Percentiles rank a stretch among this genome's conserved stretches.
phyloP scores from a whole-genome alignment of 2,329 filamentous ascomycete species.

The Cryphonectria japonica region DNA sequence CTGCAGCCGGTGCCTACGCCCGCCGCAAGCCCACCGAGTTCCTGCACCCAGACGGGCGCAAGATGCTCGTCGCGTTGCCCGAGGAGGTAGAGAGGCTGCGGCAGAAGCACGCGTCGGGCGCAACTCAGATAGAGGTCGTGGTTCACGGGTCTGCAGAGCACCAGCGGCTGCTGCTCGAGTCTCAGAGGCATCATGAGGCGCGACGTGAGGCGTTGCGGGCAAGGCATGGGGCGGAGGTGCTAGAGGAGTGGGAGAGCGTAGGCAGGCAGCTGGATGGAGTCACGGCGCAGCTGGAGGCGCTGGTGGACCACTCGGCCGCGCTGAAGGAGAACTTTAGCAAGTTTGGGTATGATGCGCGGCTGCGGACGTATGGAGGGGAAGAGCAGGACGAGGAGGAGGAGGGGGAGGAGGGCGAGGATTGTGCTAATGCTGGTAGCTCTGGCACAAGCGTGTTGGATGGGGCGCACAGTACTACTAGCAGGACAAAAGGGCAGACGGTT shows the following conservation, averaged over 20 bases:
- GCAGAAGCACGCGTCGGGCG: constrained; percentile 44
- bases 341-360: constrained; percentile 64
- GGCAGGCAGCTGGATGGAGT: constrained; percentile 56
- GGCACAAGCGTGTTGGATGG: constrained; percentile 22
- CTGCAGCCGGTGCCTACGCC: neutral
- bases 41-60: constrained; percentile 57
- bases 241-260: constrained; percentile 60
- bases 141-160: constrained; percentile 59
- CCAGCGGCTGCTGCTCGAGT: constrained; percentile 49
- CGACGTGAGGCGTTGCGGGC: constrained; percentile 50
- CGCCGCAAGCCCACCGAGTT: constrained; percentile 55
- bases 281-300: constrained; percentile 55
- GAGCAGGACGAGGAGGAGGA: constrained; percentile 35
- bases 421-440: constrained; percentile 35
- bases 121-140: constrained; percentile 57
- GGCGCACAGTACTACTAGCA: neutral
- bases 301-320: constrained; percentile 57
- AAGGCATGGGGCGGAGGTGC: constrained; percentile 40
- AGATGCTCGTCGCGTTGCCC: constrained; percentile 60
- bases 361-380: constrained; percentile 48
- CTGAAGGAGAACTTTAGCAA: constrained; percentile 65
- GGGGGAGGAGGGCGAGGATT: constrained; percentile 40
- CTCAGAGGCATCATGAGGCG: constrained; percentile 57
- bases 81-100: constrained; percentile 56
- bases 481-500: neutral